Evolutionary conservation across 495 filamentous ascomycete species (phyloP), one percentile per base, ranked within the genome.

Genomic region (Platismatia glauca): DNA sequence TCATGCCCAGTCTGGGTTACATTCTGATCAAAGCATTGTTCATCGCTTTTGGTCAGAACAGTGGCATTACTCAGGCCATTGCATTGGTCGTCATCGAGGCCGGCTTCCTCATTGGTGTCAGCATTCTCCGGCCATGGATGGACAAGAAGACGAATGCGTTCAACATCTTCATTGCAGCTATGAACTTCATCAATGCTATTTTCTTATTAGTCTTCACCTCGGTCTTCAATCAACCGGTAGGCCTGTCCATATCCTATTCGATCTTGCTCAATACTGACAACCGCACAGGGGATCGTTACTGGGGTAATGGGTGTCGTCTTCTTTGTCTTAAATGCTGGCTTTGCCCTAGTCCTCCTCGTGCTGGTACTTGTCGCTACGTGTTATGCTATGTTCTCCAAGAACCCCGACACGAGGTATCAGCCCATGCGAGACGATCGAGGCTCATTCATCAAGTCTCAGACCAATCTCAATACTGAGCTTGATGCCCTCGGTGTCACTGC

Each of bases 141-240:
- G 94, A 98, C 79, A 97, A 96, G 83, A 94, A 91, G 76, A 97
- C 93, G 63, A 98, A 98, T 72, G 84, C 86, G 57, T 95, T 95
- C 82, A 97, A 97, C 77, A 96, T 98, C 66, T 80, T 92, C 60
- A 97, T 98, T 70, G 86, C 83, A 60, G 86, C 82, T 35, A 78
- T 96, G 70, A 97, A 97, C 75, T 95, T 97, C 71, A 70, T 97
- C 72, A 96, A 95, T 72, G 82, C 85, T 64, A 85, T 95, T 72
- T 92, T 94, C 77, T 78, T 95, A 11, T 76, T 95, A 34, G 79
- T 95, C 57, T 93, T 92, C 73, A 89, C 85, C n/a, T 80, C 86
- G 59, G 81, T 95, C 29, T 91, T 94, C 71, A 86, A 88, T 68
- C 89, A 91, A 64, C 91, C 91, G n/a, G 82, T 84, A 76, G 78